Evolutionary conservation across 2,329 filamentous ascomycete genomes (phyloP).

Genomic region (Xylariaceae sp.): DNA sequence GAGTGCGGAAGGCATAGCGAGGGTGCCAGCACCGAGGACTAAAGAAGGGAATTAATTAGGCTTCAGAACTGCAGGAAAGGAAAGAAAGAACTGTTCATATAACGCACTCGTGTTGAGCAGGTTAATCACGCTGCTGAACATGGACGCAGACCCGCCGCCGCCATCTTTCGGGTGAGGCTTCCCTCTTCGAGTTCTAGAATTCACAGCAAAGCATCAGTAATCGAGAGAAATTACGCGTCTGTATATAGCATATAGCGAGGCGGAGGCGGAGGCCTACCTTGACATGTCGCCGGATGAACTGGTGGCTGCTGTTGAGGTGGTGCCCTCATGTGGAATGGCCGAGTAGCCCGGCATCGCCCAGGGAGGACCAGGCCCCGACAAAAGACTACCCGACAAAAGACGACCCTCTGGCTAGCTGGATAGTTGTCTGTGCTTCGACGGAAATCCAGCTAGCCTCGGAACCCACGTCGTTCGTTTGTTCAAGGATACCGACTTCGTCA

Average conservation of each 20-base stretch:
- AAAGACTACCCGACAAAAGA: not conserved
- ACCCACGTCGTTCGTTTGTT: not conserved
- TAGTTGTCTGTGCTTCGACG: not conserved
- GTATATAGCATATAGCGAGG: conserved; percentile 1
- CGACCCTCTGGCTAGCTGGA: conserved; percentile 3
- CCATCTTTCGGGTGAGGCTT: conserved; percentile 62
- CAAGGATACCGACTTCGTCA: not conserved
- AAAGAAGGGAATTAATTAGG: conserved; percentile 17
- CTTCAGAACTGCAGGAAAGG: not conserved
- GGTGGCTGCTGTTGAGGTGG: conserved; percentile 34
- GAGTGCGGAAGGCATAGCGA: conserved; percentile 92
- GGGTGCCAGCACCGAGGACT: conserved; percentile 90
- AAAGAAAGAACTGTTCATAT: not conserved
- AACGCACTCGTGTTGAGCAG: conserved; percentile 85
- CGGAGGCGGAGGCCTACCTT: conserved; percentile 33
- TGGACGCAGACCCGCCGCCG: conserved; percentile 73
- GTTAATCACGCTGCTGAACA: conserved; percentile 88
- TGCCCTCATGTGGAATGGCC: conserved; percentile 45
- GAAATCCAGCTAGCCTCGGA: not conserved
- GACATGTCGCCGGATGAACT: conserved; percentile 42
- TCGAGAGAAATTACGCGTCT: not conserved
- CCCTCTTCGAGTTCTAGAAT: conserved; percentile 46
- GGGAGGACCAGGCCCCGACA: conserved; percentile 11
- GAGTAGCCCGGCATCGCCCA: conserved; percentile 51
- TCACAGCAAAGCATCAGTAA: conserved; percentile 2